Evolutionary conservation across 176 grass and related monocot genomes (phyloP), one percentile per base, ranked within the genome.

Genomic region (Oryza longistaminata): DNA sequence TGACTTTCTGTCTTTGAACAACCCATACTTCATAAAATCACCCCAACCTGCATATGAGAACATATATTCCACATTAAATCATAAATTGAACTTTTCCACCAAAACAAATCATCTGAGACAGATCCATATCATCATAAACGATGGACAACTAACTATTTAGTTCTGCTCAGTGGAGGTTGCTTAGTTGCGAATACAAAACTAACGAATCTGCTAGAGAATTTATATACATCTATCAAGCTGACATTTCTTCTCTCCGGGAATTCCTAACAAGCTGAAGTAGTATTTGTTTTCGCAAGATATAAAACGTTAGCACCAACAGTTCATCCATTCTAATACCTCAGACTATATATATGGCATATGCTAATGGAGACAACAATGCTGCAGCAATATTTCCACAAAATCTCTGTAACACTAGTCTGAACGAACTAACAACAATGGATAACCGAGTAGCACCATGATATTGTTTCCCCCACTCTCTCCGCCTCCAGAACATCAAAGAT

Each of bases 21-120:
- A 64, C 61, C 88, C 88, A 90, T 90, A 67, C 46, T 90, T 90
- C 61, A 90, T 82, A 52, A 49, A 76, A 68, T 8, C 46, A 17
- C 62, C 26, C 75, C 50, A 79, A 33, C 74, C 88, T 90, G 79
- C 31, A 29, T 25, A 90, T 43, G 11, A 78, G 66, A 86, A 27
- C 34, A 82, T 27, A 76, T 34, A 27, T 90, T 16, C 67, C 26
- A 65, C 64, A 29, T 74, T 66, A 44, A 13, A 86, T 37, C 35
- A 37, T 4, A 37, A 37, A 37, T 37, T 37, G 35, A 37, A 37
- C 35, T 0, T 37, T 0, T 37, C 5, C 35, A 37, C 35, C 24
- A 82, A 58, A 45, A 66, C 6, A 64, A 55, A 71, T 62, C 0
- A 21, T n/a, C 53, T 58, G 6, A 21, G 16, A n/a, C 19, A n/a